Base-by-base conservation (phyloP, 768 basidiomycete species). In the Boletus bicolor region DNA sequence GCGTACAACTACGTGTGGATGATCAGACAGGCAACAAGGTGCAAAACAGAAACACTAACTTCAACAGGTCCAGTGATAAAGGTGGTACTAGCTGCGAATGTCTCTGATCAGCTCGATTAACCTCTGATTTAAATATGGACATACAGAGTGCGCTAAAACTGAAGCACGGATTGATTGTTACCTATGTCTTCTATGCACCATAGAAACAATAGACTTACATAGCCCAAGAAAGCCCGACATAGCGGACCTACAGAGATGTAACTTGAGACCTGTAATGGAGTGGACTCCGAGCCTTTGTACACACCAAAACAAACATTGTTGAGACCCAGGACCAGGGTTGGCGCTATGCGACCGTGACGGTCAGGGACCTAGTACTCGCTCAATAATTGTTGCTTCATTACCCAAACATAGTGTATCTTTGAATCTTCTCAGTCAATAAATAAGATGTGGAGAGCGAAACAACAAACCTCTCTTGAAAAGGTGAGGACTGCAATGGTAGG, bases 381-480 rank as follows among this genome's bases (percentile, higher is more conserved):
- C 17, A 19, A 19, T 7, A 4, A 42, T 14, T 3, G 11, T 11
- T 4, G 2, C 17, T 10, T 28, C 17, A 2, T 41, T 15, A 59
- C 58, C 59, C 59, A 60, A 42, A 60, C 5, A 21, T 50, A 46
- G 7, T 58, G 28, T 37, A 59, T 30, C 58, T 57, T 9, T 6
- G 7, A 4, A 54, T 5, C 44, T 15, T 3, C 7, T 38, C 28
- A 32, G 5, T 6, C 7, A 12, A 38, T 4, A 15, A 21, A n/a
- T 15, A 12, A 14, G 1, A 30, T 39, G 9, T 0, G 15, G 12
- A 15, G 8, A 5, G 17, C 28, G 21, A 37, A 12, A 24, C 19
- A 9, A 42, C 26, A 17, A 45, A 51, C 57, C 49, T 58, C 57
- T n/a, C 34, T 44, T 4, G 53, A 21, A 15, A 58, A 46, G 26